Evolutionary conservation across 345 rosid species (phyloP).

Genomic region (Eucalyptus victrix): DNA sequence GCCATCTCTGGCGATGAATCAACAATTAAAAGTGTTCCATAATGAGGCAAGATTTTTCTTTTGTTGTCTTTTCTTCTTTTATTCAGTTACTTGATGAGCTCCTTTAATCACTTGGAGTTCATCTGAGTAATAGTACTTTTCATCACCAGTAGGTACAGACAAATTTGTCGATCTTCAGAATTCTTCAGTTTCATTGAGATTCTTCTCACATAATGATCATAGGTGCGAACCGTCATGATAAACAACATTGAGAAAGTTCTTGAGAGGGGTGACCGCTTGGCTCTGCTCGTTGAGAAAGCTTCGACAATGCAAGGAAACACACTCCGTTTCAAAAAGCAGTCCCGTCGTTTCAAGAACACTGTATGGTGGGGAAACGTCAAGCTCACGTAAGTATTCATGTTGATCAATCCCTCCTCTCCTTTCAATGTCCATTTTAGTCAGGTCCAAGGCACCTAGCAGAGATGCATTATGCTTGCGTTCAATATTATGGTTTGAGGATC

Average conservation of each 20-base stretch:
- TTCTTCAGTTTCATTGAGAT: background rate
- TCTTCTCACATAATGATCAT: background rate
- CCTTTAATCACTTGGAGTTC: background rate
- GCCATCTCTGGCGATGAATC: too few species aligned
- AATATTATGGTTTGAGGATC: background rate
- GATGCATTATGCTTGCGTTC: background rate
- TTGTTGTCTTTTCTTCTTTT: background rate
- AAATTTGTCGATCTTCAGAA: background rate
- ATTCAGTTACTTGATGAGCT: background rate
- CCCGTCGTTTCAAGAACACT: slow-evolving; percentile 15
- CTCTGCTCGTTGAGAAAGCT: slow-evolving; percentile 32
- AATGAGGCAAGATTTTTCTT: background rate
- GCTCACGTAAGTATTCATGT: slow-evolving; percentile 16
- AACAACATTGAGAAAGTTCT: slow-evolving; percentile 37
- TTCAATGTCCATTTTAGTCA: background rate
- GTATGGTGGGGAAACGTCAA: slow-evolving; percentile 39
- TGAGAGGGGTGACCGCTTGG: slow-evolving; percentile 38
- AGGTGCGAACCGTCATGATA: slow-evolving; percentile 38
- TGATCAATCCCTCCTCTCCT: background rate
- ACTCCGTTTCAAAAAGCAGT: slow-evolving; percentile 20
- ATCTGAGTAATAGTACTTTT: background rate
- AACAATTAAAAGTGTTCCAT: background rate
- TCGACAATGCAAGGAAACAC: slow-evolving; percentile 22
- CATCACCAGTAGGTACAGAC: background rate
- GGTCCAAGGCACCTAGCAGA: background rate